Evolutionary conservation across 75 land plant species (phyloP).

Genomic region (Pinus albicaulis): DNA sequence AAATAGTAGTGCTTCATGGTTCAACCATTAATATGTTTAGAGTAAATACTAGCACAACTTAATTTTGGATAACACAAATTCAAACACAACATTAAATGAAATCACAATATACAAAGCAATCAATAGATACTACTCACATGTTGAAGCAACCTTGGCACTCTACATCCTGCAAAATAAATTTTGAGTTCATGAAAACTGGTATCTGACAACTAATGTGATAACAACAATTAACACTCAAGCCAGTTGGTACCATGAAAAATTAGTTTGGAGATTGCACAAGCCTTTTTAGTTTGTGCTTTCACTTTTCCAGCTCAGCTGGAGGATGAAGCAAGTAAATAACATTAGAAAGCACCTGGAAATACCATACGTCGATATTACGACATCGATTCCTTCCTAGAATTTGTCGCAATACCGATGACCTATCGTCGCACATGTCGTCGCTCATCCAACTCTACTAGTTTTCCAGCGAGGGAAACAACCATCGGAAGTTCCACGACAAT

Average conservation of each 20-base stretch:
- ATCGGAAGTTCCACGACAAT: too few relatives aligned
- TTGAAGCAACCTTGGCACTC: slow-evolving; percentile 45
- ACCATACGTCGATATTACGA: too few relatives aligned
- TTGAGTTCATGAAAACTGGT: not conserved
- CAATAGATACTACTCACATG: slow-evolving; percentile 22
- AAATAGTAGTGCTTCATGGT: slow-evolving; percentile 62
- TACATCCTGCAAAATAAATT: slow-evolving; percentile 23
- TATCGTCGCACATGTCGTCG: too few relatives aligned
- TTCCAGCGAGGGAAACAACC: too few relatives aligned
- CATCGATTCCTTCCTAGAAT: too few relatives aligned
- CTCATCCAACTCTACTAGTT: too few relatives aligned
- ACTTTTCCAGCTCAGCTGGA: slow-evolving; percentile 79
- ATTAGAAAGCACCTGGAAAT: slow-evolving; percentile 63
- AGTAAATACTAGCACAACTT: slow-evolving; percentile 7
- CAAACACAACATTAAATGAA: not conserved
- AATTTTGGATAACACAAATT: not conserved
- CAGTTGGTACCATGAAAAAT: slow-evolving; percentile 66
- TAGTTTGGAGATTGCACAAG: slow-evolving; percentile 83
- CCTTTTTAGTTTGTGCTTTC: slow-evolving; percentile 81
- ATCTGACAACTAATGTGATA: not conserved
- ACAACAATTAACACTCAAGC: not conserved
- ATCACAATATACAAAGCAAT: slow-evolving; percentile 8
- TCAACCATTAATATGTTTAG: not conserved
- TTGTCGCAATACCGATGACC: too few relatives aligned
- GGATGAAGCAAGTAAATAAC: slow-evolving; percentile 81